These are phyloP conservation scores for Xylaria sp. DNA, from an alignment of 2,329 filamentous ascomycete genomes.

Conservation along the genomic window DNA sequence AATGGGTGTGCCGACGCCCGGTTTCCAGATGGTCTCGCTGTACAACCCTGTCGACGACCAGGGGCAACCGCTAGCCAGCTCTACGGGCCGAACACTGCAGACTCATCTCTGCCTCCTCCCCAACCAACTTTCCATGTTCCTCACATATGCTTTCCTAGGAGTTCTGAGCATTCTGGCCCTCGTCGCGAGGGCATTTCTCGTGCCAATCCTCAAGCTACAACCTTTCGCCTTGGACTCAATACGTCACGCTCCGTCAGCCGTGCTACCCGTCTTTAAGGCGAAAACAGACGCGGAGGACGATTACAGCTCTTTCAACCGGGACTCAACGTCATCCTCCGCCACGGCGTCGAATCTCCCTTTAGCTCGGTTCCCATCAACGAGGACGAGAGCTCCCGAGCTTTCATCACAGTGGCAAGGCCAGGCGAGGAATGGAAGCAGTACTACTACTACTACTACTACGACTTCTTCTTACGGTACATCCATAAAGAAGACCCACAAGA, in stretches of 20 bases:
- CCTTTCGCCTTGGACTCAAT: slow-evolving; percentile 64
- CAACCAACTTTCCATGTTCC: slow-evolving; percentile 85
- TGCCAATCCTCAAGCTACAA: slow-evolving; percentile 64
- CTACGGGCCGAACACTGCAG: slow-evolving; percentile 73
- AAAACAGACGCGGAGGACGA: slow-evolving; percentile 63
- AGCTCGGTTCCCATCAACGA: slow-evolving; percentile 45
- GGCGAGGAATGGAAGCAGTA: neutral
- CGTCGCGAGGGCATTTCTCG: slow-evolving; percentile 65
- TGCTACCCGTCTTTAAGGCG: slow-evolving; percentile 64
- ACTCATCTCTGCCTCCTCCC: slow-evolving; percentile 92
- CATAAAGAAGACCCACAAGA: neutral
- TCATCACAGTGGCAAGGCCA: slow-evolving; percentile 41
- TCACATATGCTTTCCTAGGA: slow-evolving; percentile 77
- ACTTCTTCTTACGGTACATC: neutral
- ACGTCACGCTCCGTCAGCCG: slow-evolving; percentile 41
- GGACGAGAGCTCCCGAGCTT: slow-evolving; percentile 46
- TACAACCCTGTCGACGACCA: slow-evolving; percentile 86
- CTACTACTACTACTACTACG: neutral
- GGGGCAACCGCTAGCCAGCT: slow-evolving; percentile 60
- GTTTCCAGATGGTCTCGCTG: slow-evolving; percentile 87
- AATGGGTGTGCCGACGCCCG: slow-evolving; percentile 91
- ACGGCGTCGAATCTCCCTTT: slow-evolving; percentile 52
- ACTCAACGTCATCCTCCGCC: slow-evolving; percentile 48
- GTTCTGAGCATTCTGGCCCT: slow-evolving; percentile 63
- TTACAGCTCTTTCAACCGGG: slow-evolving; percentile 33